These are phyloP conservation scores for Entomortierella lignicola DNA, from an alignment of 192 early-diverging fungal species.

Conservation along the genomic window DNA sequence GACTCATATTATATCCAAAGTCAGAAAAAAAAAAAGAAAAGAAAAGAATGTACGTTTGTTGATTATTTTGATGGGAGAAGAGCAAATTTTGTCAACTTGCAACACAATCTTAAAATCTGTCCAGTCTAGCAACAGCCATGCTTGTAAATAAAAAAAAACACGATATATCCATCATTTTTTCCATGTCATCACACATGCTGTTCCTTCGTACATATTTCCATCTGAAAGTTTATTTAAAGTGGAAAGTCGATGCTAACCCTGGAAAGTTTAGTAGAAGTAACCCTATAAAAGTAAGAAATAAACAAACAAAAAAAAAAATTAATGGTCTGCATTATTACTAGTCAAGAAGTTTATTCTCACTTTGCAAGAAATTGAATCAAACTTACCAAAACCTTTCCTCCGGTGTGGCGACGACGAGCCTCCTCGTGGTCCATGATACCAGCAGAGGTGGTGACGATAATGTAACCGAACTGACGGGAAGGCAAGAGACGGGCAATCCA, in stretches of 20 bases:
- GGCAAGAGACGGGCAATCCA: slow-evolving; percentile 97
- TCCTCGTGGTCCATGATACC: slow-evolving; percentile 99
- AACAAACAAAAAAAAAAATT: too few species aligned
- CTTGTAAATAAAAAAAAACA: too few species aligned
- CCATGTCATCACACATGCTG: too few species aligned
- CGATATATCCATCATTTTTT: too few species aligned
- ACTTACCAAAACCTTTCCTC: slow-evolving; percentile 93
- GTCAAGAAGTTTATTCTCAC: too few species aligned
- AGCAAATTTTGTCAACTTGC: too few species aligned
- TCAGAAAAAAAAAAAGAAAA: too few species aligned
- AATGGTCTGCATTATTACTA: background rate
- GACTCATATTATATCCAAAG: too few species aligned
- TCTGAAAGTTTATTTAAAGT: slow-evolving; percentile 7
- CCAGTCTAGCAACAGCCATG: too few species aligned
- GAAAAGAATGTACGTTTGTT: background rate
- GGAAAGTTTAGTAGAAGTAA: slow-evolving; percentile 48
- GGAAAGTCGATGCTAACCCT: background rate
- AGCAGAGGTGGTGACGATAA: slow-evolving; percentile 89
- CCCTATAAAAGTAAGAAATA: background rate
- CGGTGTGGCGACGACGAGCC: slow-evolving; percentile 95
- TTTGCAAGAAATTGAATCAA: background rate
- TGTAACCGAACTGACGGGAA: slow-evolving; percentile 98
- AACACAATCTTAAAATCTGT: too few species aligned
- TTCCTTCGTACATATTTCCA: background rate
- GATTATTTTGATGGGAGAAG: too few species aligned